phyloP scores from a whole-genome alignment of 768 basidiomycete species.

The Erythrobasidium yunnanense region DNA sequence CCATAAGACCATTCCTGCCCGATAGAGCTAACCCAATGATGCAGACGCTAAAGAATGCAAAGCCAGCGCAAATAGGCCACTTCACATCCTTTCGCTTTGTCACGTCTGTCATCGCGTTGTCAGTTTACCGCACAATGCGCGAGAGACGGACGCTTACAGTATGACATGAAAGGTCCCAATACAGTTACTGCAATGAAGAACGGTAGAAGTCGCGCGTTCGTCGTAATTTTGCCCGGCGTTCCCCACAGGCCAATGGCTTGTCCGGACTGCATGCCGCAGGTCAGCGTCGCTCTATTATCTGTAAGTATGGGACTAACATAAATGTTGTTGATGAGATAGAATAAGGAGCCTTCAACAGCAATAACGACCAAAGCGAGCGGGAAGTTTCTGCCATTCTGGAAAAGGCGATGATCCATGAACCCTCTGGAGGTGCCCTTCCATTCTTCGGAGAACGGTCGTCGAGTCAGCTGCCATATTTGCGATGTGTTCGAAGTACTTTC shows the following conservation, averaged over 20 bases:
- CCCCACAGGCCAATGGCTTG: conserved; percentile 11
- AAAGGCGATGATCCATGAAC: conserved; percentile 25
- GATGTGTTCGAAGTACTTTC: not conserved
- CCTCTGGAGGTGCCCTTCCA: conserved; percentile 16
- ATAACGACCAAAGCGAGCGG: conserved; percentile 9
- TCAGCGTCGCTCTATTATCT: not conserved
- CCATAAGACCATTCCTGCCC: not conserved
- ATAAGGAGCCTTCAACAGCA: conserved; percentile 22
- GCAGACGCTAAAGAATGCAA: not conserved
- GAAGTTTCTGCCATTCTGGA: conserved; percentile 16
- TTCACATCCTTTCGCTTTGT: conserved; percentile 16
- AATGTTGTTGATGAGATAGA: conserved; percentile 26
- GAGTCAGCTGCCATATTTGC: not conserved
- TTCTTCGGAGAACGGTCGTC: not conserved
- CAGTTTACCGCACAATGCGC: not conserved
- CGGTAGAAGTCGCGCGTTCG: conserved; percentile 12
- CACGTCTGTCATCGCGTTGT: not conserved
- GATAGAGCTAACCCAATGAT: not conserved
- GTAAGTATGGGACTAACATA: not conserved
- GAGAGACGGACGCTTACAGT: not conserved
- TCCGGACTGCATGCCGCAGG: not conserved
- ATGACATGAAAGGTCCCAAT: not conserved
- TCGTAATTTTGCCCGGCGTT: not conserved
- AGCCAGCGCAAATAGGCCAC: conserved; percentile 18
- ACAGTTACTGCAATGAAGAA: not conserved